These are phyloP conservation scores for Luffa aegyptiaca DNA, from an alignment of 306 rosid genomes.

Conservation along the genomic window DNA sequence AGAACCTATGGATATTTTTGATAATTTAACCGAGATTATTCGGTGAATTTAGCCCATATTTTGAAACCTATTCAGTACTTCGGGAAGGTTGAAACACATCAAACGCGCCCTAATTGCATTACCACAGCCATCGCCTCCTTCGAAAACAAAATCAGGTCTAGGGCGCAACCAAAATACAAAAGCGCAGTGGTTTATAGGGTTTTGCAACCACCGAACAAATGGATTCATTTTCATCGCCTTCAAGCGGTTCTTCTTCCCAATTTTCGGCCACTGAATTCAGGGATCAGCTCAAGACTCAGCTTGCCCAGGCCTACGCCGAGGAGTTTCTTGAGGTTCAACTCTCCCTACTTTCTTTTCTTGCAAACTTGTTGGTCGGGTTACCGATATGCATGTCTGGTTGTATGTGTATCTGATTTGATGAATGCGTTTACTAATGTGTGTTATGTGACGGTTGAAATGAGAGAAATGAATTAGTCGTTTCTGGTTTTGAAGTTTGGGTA, in stretches of 20 bases:
- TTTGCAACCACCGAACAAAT: conserved; percentile 15
- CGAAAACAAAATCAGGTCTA: neutral
- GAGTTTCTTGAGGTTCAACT: conserved; percentile 77
- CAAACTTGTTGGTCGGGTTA: neutral
- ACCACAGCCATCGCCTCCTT: neutral
- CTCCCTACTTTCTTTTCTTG: neutral
- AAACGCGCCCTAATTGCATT: neutral
- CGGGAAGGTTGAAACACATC: neutral
- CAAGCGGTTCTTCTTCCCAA: conserved; percentile 43
- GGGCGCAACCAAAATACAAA: neutral
- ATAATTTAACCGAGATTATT: too few species aligned
- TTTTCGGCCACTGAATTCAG: conserved; percentile 47
- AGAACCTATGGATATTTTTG: too few species aligned
- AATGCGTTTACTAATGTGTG: neutral
- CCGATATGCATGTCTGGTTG: neutral
- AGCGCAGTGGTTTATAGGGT: conserved; percentile 8
- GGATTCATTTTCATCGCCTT: conserved; percentile 72
- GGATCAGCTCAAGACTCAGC: conserved; percentile 70
- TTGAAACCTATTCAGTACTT: too few species aligned
- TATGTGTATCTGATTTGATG: neutral
- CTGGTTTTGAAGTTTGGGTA: neutral
- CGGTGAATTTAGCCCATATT: too few species aligned
- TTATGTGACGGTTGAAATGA: neutral
- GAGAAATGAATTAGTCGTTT: neutral
- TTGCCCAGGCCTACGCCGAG: conserved; percentile 88